phyloP scores from a whole-genome alignment of 768 basidiomycete genomes.

The Xerocomellus dryophilus region DNA sequence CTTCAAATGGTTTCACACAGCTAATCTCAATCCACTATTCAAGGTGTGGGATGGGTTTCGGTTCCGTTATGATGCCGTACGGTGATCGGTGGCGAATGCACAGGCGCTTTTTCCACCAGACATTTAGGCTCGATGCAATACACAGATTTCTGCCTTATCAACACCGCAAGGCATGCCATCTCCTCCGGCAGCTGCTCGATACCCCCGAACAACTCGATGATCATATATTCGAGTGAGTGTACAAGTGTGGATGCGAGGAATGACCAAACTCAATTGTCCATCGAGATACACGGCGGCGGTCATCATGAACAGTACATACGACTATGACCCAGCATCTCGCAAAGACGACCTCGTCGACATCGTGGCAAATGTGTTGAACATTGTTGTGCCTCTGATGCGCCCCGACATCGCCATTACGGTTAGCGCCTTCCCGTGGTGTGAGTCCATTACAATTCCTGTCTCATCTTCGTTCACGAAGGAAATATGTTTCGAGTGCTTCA shows the following conservation, averaged over 20 bases:
- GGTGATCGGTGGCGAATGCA: constrained; percentile 25
- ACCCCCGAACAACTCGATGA: constrained; percentile 31
- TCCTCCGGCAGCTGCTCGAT: constrained; percentile 34
- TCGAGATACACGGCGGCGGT: constrained; percentile 14
- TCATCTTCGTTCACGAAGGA: not conserved
- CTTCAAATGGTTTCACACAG: not conserved
- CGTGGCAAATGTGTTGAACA: not conserved
- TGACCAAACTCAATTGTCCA: not conserved
- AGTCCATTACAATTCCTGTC: not conserved
- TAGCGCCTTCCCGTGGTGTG: constrained; percentile 6
- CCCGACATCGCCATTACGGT: not conserved
- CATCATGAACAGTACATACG: constrained; percentile 14
- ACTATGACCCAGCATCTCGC: constrained; percentile 14
- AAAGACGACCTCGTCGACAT: constrained; percentile 4
- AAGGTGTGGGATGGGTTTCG: constrained; percentile 18
- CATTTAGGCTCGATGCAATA: constrained; percentile 8
- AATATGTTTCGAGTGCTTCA: not conserved
- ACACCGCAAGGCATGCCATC: constrained; percentile 26
- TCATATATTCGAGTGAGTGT: constrained; percentile 33
- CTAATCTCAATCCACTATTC: not conserved
- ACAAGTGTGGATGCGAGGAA: too few species aligned
- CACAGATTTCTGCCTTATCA: constrained; percentile 27
- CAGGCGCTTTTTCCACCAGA: constrained; percentile 21
- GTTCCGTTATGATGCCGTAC: constrained; percentile 18
- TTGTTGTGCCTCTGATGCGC: not conserved